Evolutionary conservation across 345 rosid genomes (phyloP).

Genomic region (Lumnitzera littorea): DNA sequence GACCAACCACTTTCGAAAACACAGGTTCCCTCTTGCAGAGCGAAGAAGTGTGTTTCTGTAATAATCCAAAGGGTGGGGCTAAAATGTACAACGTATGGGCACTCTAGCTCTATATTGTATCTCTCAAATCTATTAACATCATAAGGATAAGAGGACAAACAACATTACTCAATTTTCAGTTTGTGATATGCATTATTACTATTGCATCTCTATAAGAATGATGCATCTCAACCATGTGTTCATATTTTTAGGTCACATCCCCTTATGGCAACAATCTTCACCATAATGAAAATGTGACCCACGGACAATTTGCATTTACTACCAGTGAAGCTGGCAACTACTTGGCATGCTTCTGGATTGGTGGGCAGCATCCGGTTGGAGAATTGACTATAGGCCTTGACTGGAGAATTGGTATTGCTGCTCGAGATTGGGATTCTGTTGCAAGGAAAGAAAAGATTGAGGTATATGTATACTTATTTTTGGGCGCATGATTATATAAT

Average conservation of each 20-base stretch:
- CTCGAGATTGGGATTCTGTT: slow-evolving; percentile 95
- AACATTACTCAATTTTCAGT: too few relatives aligned
- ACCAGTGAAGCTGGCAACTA: slow-evolving; percentile 61
- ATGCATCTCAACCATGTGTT: too few relatives aligned
- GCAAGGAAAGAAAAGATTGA: slow-evolving; percentile 86
- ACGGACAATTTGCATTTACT: slow-evolving; percentile 69
- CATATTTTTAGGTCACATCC: slow-evolving; percentile 57
- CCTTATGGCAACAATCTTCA: slow-evolving; percentile 70
- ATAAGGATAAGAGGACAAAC: too few relatives aligned
- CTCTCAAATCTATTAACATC: too few relatives aligned
- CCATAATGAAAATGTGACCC: slow-evolving; percentile 51
- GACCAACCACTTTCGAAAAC: too few relatives aligned
- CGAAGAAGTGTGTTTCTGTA: too few relatives aligned
- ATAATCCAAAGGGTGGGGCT: too few relatives aligned
- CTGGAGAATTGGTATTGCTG: slow-evolving; percentile 85
- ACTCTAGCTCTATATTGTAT: too few relatives aligned
- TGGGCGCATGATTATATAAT: not conserved
- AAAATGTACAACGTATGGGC: too few relatives aligned
- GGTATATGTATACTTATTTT: slow-evolving; percentile 18
- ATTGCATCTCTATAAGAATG: not conserved
- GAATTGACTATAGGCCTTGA: slow-evolving; percentile 58
- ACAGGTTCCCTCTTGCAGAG: too few relatives aligned
- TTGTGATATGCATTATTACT: not conserved
- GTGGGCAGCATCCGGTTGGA: slow-evolving; percentile 21
- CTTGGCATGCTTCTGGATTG: slow-evolving; percentile 73